A percentile compares a stretch with the other conserved stretches of the same genome.
Conservation (phyloP, 345 rosid species). For the Gossypium arboreum region DNA sequence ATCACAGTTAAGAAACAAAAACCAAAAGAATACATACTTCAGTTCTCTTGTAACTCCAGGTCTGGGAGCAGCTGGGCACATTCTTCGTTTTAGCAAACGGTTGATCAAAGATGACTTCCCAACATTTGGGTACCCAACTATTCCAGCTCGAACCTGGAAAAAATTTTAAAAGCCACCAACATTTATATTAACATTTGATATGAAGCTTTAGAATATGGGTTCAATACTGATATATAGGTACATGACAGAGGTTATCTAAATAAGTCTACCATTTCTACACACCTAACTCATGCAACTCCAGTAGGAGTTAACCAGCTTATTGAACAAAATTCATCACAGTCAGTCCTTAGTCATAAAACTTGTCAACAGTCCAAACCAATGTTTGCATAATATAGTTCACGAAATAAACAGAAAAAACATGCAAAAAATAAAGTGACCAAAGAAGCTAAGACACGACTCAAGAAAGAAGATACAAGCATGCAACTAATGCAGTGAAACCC, state of each 20-base stretch:
- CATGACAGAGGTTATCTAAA: neutral
- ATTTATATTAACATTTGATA: neutral
- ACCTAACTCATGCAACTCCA: neutral
- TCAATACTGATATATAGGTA: neutral
- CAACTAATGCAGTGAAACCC: conserved; percentile 24
- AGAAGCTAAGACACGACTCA: neutral
- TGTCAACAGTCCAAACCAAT: neutral
- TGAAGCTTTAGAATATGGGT: conserved; percentile 4
- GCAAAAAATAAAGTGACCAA: neutral
- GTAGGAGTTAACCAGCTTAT: neutral
- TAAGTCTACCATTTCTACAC: neutral
- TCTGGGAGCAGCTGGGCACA: conserved; percentile 93
- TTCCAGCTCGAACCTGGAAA: conserved; percentile 85
- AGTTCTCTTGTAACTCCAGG: conserved; percentile 91
- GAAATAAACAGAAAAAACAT: neutral
- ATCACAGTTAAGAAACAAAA: neutral
- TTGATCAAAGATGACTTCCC: conserved; percentile 93
- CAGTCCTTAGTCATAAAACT: neutral
- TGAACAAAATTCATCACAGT: neutral
- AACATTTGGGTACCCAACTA: conserved; percentile 96
- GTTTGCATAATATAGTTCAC: neutral
- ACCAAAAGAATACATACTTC: conserved; percentile 41
- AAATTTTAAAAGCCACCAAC: neutral
- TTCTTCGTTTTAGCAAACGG: conserved; percentile 80
- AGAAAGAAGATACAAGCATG: conserved; percentile 1